A percentile compares a stretch with the other conserved stretches of the same genome.
Conservation (phyloP, 768 basidiomycete species). For the Mycena galopus region DNA sequence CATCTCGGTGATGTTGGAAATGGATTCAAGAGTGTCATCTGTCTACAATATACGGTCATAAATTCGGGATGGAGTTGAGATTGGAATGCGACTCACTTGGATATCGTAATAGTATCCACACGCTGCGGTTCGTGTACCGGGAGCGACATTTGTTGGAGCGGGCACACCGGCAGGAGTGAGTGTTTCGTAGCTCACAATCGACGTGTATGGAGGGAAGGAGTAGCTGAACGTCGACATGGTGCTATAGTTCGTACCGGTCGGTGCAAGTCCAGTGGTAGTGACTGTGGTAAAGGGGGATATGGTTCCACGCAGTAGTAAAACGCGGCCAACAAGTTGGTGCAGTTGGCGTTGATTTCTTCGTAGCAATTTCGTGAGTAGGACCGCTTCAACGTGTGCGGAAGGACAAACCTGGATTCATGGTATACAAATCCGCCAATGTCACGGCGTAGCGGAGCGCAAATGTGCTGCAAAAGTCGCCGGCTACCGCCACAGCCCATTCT, state of each 20-base stretch:
- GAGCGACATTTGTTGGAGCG: slow-evolving; percentile 37
- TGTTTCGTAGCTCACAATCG: slow-evolving; percentile 5
- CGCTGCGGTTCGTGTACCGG: slow-evolving; percentile 37
- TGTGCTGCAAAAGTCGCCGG: too few relatives aligned
- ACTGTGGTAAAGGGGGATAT: slow-evolving; percentile 38
- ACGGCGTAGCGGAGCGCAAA: slow-evolving; percentile 7
- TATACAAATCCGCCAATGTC: slow-evolving; percentile 39
- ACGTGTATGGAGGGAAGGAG: slow-evolving; percentile 22
- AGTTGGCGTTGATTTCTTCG: slow-evolving; percentile 40
- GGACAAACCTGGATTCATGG: slow-evolving; percentile 40
- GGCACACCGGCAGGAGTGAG: slow-evolving; percentile 38
- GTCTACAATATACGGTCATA: slow-evolving; percentile 3
- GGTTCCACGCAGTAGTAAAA: slow-evolving; percentile 43
- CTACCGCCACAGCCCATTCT: too few relatives aligned
- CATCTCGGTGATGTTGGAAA: slow-evolving; percentile 30
- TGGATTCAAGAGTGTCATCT: slow-evolving; percentile 35
- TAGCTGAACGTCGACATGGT: slow-evolving; percentile 9
- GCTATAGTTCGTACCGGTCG: slow-evolving; percentile 16
- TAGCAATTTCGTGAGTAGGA: not conserved
- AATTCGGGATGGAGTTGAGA: not conserved
- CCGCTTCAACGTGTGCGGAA: not conserved
- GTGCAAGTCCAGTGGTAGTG: slow-evolving; percentile 16
- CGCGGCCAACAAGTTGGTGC: slow-evolving; percentile 41
- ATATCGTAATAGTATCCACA: slow-evolving; percentile 39
- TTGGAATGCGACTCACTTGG: not conserved